Evolutionary conservation across 108 stramenopile species (phyloP).

Genomic region (Cyclotella sp.): DNA sequence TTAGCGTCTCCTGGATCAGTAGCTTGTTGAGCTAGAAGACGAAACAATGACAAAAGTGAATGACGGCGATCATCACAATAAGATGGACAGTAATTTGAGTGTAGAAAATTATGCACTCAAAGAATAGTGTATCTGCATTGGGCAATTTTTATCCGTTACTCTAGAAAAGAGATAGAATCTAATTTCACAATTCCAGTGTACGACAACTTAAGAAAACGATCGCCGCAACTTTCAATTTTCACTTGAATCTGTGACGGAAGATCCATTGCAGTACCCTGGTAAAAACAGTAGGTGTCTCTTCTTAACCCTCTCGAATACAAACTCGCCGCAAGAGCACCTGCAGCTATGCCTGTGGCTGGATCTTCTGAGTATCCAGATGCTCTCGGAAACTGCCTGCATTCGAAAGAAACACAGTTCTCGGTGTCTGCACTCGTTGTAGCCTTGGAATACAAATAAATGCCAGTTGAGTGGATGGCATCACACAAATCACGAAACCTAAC

Average conservation of each 20-base stretch:
- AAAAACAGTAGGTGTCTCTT: slow-evolving; percentile 49
- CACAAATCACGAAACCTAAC: slow-evolving; percentile 54
- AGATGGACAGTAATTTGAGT: too few relatives aligned
- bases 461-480: slow-evolving; percentile 67
- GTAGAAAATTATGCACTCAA: too few relatives aligned
- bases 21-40: too few relatives aligned
- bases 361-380: slow-evolving; percentile 76
- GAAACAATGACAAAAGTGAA: too few relatives aligned
- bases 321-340: slow-evolving; percentile 72
- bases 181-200: slow-evolving; percentile 38
- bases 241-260: slow-evolving; percentile 55
- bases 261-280: slow-evolving; percentile 74
- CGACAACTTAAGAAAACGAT: slow-evolving; percentile 23
- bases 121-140: too few relatives aligned
- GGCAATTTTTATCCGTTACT: too few relatives aligned
- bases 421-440: slow-evolving; percentile 2
- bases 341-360: slow-evolving; percentile 83
- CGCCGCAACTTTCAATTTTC: slow-evolving; percentile 19
- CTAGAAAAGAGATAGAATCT: slow-evolving; percentile 18
- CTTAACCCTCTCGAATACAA: slow-evolving; percentile 31
- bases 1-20: too few relatives aligned
- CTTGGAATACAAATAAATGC: slow-evolving; percentile 63
- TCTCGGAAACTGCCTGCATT: slow-evolving; percentile 71
- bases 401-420: slow-evolving; percentile 22
- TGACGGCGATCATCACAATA: too few relatives aligned